Base-by-base conservation (phyloP, 768 basidiomycete species). In the Saitozyma sp. region DNA sequence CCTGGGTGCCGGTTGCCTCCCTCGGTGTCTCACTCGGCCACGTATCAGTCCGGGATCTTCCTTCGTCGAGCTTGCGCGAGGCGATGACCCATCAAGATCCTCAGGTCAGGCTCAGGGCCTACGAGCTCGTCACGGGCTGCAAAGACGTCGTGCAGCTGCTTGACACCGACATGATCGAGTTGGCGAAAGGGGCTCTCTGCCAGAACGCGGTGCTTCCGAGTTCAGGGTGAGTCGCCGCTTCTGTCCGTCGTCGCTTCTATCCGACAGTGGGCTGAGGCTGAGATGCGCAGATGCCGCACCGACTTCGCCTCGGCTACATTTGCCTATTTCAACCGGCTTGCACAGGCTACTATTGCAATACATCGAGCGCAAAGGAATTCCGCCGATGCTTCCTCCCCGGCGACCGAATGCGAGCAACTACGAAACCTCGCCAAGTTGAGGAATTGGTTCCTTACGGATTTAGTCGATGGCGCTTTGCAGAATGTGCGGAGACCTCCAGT, bases 1-100 rank as follows among this genome's bases (percentile, higher is more conserved):
- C 67, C 4, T 76, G 75, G 75, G 58, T 70, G 5, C 50, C 70
- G 4, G 60, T 76, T 7, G 72, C 75, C 29, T 70, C 75, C 4
- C 19, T 68, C 3, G 70, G 69, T 8, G 62, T 76, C 3, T 59
- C 68, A 14, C 45, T 50, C 6, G 64, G 62, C 7, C 46, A 59
- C 0, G n/a, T 72, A 7, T 43, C 46, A 9, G 48, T 76, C 37
- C 46, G 40, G 4, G 62, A 66, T 19, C 43, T 76, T 9, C 67
- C 72, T 10, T 19, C 9, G 38, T 17, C 58, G 16, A 59, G 57
- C 9, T 40, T 76, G 17, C 37, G 61, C 9, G 60, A 61, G 20
- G 72, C 66, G 4, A 57, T 71, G 5, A n/a, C 50, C 2, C 70
- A 73, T 56, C 65, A 52, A 41, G 72, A 73, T 38, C 51, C 58